Percentiles rank a stretch among this genome's conserved stretches.
Conservation (phyloP, 192 early-diverging fungal species). For the Podila horticola region DNA sequence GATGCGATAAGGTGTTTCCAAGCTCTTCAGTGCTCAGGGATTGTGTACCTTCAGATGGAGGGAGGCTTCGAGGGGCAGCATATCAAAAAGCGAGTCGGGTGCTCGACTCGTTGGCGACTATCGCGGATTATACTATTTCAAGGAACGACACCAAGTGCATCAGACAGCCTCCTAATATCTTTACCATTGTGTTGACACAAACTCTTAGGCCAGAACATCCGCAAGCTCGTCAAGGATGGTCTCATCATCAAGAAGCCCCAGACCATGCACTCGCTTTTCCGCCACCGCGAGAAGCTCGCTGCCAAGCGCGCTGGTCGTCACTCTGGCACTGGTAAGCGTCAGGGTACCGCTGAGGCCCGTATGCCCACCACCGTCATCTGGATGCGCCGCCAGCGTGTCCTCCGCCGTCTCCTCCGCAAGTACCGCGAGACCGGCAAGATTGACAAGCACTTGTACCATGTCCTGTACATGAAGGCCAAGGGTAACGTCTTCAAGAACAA, state of each 20-base stretch:
- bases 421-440: conserved; percentile 99
- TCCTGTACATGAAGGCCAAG: conserved; percentile 98
- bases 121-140: too few relatives aligned
- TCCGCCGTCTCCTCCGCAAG: conserved; percentile 94
- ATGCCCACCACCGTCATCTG: conserved; percentile 96
- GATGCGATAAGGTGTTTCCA: too few relatives aligned
- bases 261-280: conserved; percentile 90
- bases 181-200: background rate
- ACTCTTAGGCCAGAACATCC: conserved; percentile 87
- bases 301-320: conserved; percentile 98
- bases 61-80: too few relatives aligned
- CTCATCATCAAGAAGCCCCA: conserved; percentile 95
- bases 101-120: too few relatives aligned
- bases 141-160: background rate
- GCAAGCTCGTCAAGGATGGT: conserved; percentile 98
- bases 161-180: background rate
- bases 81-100: too few relatives aligned
- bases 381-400: conserved; percentile 98
- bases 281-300: conserved; percentile 88
- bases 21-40: too few relatives aligned
- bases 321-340: conserved; percentile 92
- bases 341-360: conserved; percentile 97
- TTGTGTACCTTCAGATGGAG: too few relatives aligned
- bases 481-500: conserved; percentile 99
- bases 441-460: conserved; percentile 96